Percentiles rank a stretch among this genome's conserved stretches.
These are phyloP conservation scores for Albifimbria verrucaria DNA, from an alignment of 2,329 filamentous ascomycete species.

Conservation along the genomic window DNA sequence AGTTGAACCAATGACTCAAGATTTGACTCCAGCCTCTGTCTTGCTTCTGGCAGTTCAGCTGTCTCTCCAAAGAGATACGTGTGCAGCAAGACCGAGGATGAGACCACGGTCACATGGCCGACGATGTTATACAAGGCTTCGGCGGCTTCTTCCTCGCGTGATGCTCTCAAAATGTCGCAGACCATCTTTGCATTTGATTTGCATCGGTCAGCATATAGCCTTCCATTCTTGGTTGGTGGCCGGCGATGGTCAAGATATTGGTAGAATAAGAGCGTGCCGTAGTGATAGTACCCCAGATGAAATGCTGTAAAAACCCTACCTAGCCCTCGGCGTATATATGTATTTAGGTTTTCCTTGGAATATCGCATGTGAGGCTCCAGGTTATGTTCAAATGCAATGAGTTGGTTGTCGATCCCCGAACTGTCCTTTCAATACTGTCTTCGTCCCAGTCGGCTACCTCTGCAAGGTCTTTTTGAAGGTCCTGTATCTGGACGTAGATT, in stretches of 20 bases:
- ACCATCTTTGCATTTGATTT: slow-evolving; percentile 25
- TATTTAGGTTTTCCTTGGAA: slow-evolving; percentile 21
- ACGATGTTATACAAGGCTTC: slow-evolving; percentile 30
- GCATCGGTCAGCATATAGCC: slow-evolving; percentile 25
- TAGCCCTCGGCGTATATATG: slow-evolving; percentile 19
- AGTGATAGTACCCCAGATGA: slow-evolving; percentile 31
- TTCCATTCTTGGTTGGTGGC: slow-evolving; percentile 21
- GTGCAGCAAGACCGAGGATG: slow-evolving; percentile 29
- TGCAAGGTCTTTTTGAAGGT: slow-evolving; percentile 25
- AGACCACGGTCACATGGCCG: slow-evolving; percentile 31
- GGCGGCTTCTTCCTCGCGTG: slow-evolving; percentile 17
- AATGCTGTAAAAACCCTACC: slow-evolving; percentile 30
- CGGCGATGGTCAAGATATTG: slow-evolving; percentile 29
- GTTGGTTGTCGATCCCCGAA: slow-evolving; percentile 13
- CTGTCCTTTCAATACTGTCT: slow-evolving; percentile 16
- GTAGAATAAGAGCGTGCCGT: slow-evolving; percentile 29
- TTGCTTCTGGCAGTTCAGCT: slow-evolving; percentile 22
- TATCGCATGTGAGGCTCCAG: slow-evolving; percentile 16
- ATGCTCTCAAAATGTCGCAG: slow-evolving; percentile 25
- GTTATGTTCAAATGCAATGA: slow-evolving; percentile 18
- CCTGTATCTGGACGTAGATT: slow-evolving; percentile 28
- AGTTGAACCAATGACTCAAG: slow-evolving; percentile 26
- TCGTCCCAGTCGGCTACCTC: slow-evolving; percentile 26
- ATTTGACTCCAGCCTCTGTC: slow-evolving; percentile 25
- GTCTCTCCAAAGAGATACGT: slow-evolving; percentile 28